phyloP scores from a whole-genome alignment of 306 rosid species.

The Acacia melanoxylon region DNA sequence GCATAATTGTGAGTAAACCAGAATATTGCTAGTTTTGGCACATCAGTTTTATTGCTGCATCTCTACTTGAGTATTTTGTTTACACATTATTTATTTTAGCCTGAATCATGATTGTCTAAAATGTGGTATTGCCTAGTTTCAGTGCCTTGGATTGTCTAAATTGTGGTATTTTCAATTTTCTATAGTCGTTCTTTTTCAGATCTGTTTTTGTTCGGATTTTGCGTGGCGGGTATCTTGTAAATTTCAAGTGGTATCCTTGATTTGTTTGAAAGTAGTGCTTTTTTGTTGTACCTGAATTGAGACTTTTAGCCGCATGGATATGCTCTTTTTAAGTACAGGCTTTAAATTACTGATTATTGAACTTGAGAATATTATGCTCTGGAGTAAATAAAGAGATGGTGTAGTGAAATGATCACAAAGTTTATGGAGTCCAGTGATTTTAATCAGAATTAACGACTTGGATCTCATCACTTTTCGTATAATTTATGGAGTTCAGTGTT shows the following conservation, averaged over 20 bases:
- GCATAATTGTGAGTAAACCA: too few relatives aligned
- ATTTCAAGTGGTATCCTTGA: background rate
- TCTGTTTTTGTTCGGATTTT: background rate
- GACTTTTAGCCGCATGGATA: background rate
- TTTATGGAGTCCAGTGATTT: background rate
- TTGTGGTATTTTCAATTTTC: too few relatives aligned
- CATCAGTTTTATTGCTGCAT: too few relatives aligned
- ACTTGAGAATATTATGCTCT: constrained; percentile 1
- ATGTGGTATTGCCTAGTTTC: too few relatives aligned
- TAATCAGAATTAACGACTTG: background rate
- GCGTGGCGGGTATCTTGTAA: background rate
- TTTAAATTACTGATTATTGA: background rate
- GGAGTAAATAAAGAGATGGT: background rate
- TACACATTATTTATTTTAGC: too few relatives aligned
- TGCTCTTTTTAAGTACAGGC: background rate
- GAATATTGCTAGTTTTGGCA: too few relatives aligned
- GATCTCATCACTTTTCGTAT: background rate
- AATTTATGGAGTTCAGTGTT: background rate
- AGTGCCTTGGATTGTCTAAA: too few relatives aligned
- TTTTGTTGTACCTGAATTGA: background rate
- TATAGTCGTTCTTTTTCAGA: too few relatives aligned
- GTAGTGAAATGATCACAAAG: background rate
- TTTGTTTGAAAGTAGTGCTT: background rate
- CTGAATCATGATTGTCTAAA: too few relatives aligned
- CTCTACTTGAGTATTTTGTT: too few relatives aligned